phyloP scores from a whole-genome alignment of 2,329 filamentous ascomycete species.

The Onygenales sp. region DNA sequence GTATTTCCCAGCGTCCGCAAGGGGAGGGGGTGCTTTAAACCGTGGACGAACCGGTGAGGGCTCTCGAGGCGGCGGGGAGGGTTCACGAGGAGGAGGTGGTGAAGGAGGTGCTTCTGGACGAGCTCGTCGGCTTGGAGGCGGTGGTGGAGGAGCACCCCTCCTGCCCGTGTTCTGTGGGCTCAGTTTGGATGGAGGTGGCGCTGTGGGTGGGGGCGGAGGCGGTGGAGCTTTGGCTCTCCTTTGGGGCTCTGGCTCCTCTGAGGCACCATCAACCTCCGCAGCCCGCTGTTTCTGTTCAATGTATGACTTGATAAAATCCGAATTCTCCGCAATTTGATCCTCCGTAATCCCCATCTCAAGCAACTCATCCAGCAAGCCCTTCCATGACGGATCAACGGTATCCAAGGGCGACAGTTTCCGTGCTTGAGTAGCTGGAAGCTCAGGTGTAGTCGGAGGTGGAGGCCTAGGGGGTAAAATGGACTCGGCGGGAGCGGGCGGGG shows the following conservation, averaged over 20 bases:
- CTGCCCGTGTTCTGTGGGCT: constrained; percentile 55
- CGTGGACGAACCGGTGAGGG: constrained; percentile 60
- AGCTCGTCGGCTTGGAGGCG: constrained; percentile 39
- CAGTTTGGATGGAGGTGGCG: constrained; percentile 33
- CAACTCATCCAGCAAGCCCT: constrained; percentile 52
- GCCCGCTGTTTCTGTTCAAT: constrained; percentile 52
- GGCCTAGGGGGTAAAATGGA: constrained; percentile 40
- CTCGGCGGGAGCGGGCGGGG: constrained; percentile 27
- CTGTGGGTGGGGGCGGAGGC: constrained; percentile 50
- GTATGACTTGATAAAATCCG: constrained; percentile 59
- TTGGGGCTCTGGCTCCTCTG: constrained; percentile 37
- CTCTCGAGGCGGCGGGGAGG: constrained; percentile 50
- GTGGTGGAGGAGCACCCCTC: constrained; percentile 53
- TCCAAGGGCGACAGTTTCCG: constrained; percentile 36
- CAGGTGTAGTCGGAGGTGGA: constrained; percentile 17
- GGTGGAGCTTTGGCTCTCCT: constrained; percentile 47
- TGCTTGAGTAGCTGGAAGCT: constrained; percentile 25
- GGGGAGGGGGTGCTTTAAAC: constrained; percentile 77
- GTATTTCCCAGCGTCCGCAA: constrained; percentile 84
- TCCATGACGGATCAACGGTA: constrained; percentile 52
- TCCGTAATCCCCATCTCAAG: constrained; percentile 58
- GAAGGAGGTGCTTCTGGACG: constrained; percentile 30
- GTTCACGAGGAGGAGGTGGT: constrained; percentile 34
- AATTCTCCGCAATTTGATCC: constrained; percentile 57
- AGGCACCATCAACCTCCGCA: constrained; percentile 32